These are phyloP conservation scores for Alternaria ventricosa DNA, from an alignment of 2,329 filamentous ascomycete species.

Conservation along the genomic window DNA sequence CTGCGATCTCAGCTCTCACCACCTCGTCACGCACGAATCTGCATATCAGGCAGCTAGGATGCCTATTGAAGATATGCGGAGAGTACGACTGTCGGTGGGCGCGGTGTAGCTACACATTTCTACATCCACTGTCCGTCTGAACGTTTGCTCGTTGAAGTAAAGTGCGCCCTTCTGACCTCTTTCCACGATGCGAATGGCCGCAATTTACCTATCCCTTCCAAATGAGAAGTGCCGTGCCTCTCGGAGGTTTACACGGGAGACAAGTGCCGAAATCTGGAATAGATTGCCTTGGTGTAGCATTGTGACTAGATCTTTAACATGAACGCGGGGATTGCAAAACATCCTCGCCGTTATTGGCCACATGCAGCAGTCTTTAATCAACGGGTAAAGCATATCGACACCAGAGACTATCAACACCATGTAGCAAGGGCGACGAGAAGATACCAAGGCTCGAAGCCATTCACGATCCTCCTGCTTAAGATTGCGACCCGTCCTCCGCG, in stretches of 20 bases:
- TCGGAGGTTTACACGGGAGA: conserved; percentile 2
- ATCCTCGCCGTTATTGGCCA: conserved; percentile 7
- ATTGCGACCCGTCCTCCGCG: not conserved
- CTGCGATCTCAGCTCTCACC: not conserved
- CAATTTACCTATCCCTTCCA: not conserved
- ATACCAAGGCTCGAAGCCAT: not conserved
- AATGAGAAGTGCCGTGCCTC: conserved; percentile 1
- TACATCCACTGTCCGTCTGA: not conserved
- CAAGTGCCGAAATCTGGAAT: conserved; percentile 14
- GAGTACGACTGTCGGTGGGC: not conserved
- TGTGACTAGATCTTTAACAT: not conserved
- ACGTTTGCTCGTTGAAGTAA: not conserved
- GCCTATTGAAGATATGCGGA: not conserved
- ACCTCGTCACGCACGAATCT: not conserved
- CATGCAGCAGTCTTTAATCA: conserved; percentile 7
- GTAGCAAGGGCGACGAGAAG: not conserved
- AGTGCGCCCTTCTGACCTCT: not conserved
- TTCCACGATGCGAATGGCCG: not conserved
- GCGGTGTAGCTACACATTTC: not conserved
- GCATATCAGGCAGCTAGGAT: not conserved
- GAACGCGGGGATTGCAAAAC: not conserved
- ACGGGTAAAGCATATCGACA: conserved; percentile 10
- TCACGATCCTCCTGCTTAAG: not conserved
- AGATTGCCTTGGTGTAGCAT: not conserved
- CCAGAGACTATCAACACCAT: conserved; percentile 2